Evolutionary conservation across 257 asterid genomes (phyloP).

Genomic region (Henckelia pumila): DNA sequence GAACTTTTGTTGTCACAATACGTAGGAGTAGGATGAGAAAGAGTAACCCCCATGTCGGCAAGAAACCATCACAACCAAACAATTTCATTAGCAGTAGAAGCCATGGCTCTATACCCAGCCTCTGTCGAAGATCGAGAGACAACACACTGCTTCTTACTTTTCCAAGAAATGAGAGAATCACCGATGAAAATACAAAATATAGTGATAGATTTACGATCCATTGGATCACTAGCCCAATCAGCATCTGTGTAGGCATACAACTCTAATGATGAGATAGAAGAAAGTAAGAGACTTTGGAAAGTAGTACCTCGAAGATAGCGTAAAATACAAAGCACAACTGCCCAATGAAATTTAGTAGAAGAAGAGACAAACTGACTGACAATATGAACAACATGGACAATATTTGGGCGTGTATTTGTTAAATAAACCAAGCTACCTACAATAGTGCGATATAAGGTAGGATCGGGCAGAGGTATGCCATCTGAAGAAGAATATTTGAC

Average conservation of each 20-base stretch:
- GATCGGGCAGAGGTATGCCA: not conserved
- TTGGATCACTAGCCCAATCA: not conserved
- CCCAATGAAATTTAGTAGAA: too few species aligned
- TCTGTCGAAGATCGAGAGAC: constrained; percentile 1
- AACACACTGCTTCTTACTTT: not conserved
- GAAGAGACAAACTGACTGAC: too few species aligned
- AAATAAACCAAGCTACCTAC: constrained; percentile 12
- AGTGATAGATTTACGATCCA: too few species aligned
- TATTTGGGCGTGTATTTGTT: not conserved
- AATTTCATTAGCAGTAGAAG: not conserved
- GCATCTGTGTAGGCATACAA: not conserved
- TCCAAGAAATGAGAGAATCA: too few species aligned
- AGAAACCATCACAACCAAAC: constrained; percentile 9
- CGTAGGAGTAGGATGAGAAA: not conserved
- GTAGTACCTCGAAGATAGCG: too few species aligned
- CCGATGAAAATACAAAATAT: too few species aligned
- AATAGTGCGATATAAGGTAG: not conserved
- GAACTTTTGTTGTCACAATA: constrained; percentile 8
- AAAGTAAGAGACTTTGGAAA: not conserved
- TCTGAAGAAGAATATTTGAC: not conserved
- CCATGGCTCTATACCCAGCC: constrained; percentile 2
- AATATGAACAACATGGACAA: not conserved
- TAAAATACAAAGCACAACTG: too few species aligned
- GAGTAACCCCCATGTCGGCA: constrained; percentile 1
- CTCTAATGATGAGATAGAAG: constrained; percentile 1